These are phyloP conservation scores for Starmerella khaoyaiensis DNA, from an alignment of 805 yeast genomes.

Conservation along the genomic window DNA sequence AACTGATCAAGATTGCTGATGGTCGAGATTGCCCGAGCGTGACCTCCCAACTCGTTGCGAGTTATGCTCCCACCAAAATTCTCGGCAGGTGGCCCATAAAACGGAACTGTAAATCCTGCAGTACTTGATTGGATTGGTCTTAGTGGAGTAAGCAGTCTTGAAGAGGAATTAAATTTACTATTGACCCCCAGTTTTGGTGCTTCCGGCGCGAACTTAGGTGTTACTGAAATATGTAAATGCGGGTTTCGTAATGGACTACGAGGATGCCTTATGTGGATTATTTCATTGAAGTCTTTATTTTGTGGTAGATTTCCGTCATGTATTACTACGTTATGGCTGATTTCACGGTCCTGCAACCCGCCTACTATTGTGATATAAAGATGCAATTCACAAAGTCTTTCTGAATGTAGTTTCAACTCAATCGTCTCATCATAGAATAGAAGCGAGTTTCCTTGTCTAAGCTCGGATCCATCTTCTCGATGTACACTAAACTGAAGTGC, in stretches of 20 bases:
- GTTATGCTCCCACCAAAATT: neutral
- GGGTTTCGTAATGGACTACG: conserved; percentile 18
- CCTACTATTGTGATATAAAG: conserved; percentile 16
- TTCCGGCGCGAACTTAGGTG: conserved; percentile 7
- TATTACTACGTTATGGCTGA: conserved; percentile 13
- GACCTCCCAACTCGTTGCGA: neutral
- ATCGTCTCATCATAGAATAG: conserved; percentile 18
- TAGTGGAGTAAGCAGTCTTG: conserved; percentile 6
- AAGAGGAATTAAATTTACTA: neutral
- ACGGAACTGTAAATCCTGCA: conserved; percentile 7
- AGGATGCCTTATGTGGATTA: conserved; percentile 17
- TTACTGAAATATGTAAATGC: conserved; percentile 14
- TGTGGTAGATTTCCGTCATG: conserved; percentile 11
- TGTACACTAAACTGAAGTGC: conserved; percentile 10
- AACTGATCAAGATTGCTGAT: neutral
- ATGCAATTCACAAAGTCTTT: conserved; percentile 11
- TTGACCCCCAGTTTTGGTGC: neutral
- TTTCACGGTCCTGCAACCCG: conserved; percentile 9
- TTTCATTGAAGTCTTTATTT: conserved; percentile 3
- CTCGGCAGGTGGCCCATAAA: neutral
- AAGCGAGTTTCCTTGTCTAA: neutral
- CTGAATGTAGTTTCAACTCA: conserved; percentile 4
- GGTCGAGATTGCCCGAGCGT: conserved; percentile 6
- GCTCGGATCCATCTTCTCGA: conserved; percentile 11
- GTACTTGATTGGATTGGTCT: conserved; percentile 5